Base-by-base conservation (phyloP, 768 basidiomycete species). In the Candolleomyces eurysporus region DNA sequence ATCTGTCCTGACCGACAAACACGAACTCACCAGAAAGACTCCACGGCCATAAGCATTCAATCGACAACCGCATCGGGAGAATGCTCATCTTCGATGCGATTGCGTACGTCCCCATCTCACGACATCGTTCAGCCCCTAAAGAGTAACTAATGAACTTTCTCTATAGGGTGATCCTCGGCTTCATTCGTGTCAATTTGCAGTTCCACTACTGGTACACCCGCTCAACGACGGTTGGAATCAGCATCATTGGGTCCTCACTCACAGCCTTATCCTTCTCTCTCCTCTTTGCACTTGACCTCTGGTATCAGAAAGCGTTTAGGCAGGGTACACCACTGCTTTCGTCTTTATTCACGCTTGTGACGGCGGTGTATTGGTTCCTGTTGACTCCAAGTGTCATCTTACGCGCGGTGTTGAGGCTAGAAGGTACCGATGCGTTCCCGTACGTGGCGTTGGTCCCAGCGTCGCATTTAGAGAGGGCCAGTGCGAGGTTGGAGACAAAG, bases 131-230 rank as follows among this genome's bases (percentile, higher is more conserved):
- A 16, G 21, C 21, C 4, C 22, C 22, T 19, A 1, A 30, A 19
- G 6, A 11, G 10, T 52, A 26, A 6, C 30, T 22, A 22, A 22
- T 4, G 10, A 13, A 3, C 10, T n/a, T 14, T 36, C 5, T 39
- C 8, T 39, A 6, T 40, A 74, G 74, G 6, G 4, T 46, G 3
- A 48, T 57, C 3, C 40, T 72, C 30, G 22, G 48, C 19, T 10
- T 61, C 16, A 4, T 66, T n/a, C 48, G 50, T 5, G 48, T 48
- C 9, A 5, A 66, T 21, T 61, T 75, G 3, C 59, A 66, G 8
- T 42, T 69, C 50, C 60, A 68, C 53, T 78, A 78, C 58, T 78
- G 76, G 75, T 75, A 66, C 55, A 71, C 73, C 1, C 69, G 72
- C 26, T 67, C 64, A 45, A 72, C 75, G 1, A 77, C 73, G 0